Percentiles rank a stretch among this genome's conserved stretches.
phyloP scores from a whole-genome alignment of 1,139 yeast species.

The Saccharomyces hybrid region DNA sequence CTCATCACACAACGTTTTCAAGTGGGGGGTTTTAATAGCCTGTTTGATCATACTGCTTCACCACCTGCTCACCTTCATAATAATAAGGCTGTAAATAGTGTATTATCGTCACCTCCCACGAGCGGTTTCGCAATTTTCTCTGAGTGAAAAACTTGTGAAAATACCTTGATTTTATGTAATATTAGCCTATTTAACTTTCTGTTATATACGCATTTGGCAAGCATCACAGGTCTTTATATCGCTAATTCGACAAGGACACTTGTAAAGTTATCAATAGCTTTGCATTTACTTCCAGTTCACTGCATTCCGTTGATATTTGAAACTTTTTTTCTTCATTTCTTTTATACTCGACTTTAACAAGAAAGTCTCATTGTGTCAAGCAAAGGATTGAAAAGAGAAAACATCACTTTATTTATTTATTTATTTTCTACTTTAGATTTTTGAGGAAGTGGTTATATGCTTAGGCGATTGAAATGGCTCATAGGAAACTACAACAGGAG shows the following conservation, averaged over 20 bases:
- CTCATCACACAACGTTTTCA: neutral
- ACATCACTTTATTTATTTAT: neutral
- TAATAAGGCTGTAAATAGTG: neutral
- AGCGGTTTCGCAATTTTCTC: neutral
- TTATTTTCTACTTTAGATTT: neutral
- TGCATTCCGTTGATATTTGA: neutral
- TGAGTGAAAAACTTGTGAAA: neutral
- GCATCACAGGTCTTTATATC: neutral
- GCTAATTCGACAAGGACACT: neutral
- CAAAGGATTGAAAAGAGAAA: neutral
- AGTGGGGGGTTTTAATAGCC: neutral
- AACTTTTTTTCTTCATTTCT: neutral
- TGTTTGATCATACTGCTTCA: neutral
- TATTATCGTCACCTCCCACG: neutral
- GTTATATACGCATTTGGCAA: neutral
- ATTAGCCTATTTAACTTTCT: neutral
- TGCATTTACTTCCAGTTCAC: neutral
- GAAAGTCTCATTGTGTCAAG: neutral
- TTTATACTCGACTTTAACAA: neutral
- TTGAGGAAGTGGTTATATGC: neutral
- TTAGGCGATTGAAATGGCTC: constrained; percentile 42
- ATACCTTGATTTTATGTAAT: neutral
- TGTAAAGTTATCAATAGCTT: neutral
- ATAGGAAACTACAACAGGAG: constrained; percentile 64
- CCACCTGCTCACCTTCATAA: neutral